A percentile compares a stretch with the other conserved stretches of the same genome.
Evolutionary conservation across 352 stramenopile genomes (phyloP).

Genomic region (Globisporangium nodosum): DNA sequence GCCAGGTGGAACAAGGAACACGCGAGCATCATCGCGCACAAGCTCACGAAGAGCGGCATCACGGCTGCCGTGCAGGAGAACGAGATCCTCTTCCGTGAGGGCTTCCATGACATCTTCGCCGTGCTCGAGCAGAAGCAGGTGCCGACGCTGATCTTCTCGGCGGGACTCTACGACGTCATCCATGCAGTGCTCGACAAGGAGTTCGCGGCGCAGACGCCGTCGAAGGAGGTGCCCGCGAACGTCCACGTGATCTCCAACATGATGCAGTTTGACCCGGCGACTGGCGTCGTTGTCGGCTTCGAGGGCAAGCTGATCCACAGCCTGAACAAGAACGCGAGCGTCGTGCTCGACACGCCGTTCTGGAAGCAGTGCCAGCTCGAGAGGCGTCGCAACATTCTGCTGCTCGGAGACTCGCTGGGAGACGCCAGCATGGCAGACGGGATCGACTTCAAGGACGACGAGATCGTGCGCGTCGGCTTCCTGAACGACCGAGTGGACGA

Average conservation of each 20-base stretch:
- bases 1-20: slow-evolving; percentile 40
- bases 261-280: slow-evolving; percentile 59
- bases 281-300: slow-evolving; percentile 36
- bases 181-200: slow-evolving; percentile 65
- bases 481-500: slow-evolving; percentile 70
- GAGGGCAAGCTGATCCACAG: slow-evolving; percentile 74
- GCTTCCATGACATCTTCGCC: too few relatives aligned
- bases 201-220: slow-evolving; percentile 32
- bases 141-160: slow-evolving; percentile 10
- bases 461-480: slow-evolving; percentile 67
- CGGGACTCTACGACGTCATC: slow-evolving; percentile 71
- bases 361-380: slow-evolving; percentile 67
- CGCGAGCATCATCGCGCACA: slow-evolving; percentile 47
- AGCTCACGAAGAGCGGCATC: slow-evolving; percentile 43
- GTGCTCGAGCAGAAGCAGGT: too few relatives aligned
- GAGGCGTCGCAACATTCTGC: slow-evolving; percentile 64
- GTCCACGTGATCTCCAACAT: slow-evolving; percentile 83
- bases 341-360: slow-evolving; percentile 57
- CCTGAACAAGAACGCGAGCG: slow-evolving; percentile 75
- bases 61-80: slow-evolving; percentile 36
- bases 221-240: slow-evolving; percentile 21
- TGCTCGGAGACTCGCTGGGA: slow-evolving; percentile 67
- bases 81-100: slow-evolving; percentile 32
- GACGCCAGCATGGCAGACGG: slow-evolving; percentile 72
- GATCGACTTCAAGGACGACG: slow-evolving; percentile 32